Evolutionary conservation across 164 flowering plant species (phyloP).

Genomic region (Nymphaea colorata): DNA sequence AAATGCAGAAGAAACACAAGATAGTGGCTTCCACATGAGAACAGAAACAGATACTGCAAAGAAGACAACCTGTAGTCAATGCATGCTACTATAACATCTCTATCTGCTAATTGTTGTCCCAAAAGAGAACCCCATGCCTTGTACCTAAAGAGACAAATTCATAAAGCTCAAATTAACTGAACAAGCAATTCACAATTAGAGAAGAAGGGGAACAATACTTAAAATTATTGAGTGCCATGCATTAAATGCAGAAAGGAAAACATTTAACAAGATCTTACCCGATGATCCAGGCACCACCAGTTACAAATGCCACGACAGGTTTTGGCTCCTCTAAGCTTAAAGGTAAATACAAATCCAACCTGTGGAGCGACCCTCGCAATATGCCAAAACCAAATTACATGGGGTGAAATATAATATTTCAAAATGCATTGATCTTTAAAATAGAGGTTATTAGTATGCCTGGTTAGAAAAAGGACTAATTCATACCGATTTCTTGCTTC

Average conservation of each 20-base stretch:
- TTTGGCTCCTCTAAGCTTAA: slow-evolving; percentile 34
- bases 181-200: neutral
- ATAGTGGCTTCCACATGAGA: neutral
- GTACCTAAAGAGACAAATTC: slow-evolving; percentile 38
- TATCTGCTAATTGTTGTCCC: slow-evolving; percentile 72
- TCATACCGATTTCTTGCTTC: slow-evolving; percentile 74
- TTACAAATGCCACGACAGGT: slow-evolving; percentile 93
- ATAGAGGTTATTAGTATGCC: too few species aligned
- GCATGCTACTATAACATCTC: slow-evolving; percentile 88
- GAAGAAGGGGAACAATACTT: neutral
- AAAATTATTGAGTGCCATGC: neutral
- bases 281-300: slow-evolving; percentile 99
- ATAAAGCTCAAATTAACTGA: neutral
- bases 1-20: too few species aligned
- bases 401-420: neutral
- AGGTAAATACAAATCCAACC: slow-evolving; percentile 88
- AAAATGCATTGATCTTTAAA: neutral
- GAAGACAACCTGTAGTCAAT: slow-evolving; percentile 74
- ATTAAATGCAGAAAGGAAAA: neutral
- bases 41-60: neutral
- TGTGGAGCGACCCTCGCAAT: slow-evolving; percentile 11
- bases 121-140: slow-evolving; percentile 97
- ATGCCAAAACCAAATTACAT: neutral
- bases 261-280: slow-evolving; percentile 45
- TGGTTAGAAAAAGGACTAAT: neutral